Conservation (phyloP, 805 yeast genomes). For the Candida silvatica region DNA sequence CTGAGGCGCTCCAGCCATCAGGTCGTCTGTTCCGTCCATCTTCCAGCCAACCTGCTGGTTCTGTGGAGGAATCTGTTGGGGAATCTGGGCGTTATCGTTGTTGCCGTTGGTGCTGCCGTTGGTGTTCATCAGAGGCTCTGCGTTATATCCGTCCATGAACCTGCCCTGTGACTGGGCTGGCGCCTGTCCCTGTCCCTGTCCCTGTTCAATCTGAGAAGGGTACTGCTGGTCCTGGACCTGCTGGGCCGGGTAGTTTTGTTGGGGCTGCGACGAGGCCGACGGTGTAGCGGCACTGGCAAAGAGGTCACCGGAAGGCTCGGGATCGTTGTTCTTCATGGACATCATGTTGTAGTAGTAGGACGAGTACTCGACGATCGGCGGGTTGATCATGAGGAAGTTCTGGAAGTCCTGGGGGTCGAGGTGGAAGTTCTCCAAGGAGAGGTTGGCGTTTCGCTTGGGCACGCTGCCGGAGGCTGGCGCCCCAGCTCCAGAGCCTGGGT, state of each 20-base stretch:
- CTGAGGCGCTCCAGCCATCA: too few relatives aligned
- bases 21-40: too few relatives aligned
- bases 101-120: too few relatives aligned
- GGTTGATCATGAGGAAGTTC: conserved; percentile 26
- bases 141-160: background rate
- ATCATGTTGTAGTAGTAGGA: conserved; percentile 10
- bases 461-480: too few relatives aligned
- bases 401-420: conserved; percentile 28
- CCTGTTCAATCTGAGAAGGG: conserved; percentile 3
- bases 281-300: conserved; percentile 1
- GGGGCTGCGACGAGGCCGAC: background rate
- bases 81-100: too few relatives aligned
- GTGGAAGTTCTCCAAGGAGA: conserved; percentile 20
- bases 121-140: too few relatives aligned
- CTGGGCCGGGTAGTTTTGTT: background rate
- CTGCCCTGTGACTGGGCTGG: background rate
- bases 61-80: conserved; percentile 1
- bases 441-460: background rate
- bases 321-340: background rate
- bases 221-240: conserved; percentile 4
- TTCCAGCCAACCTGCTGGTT: conserved; percentile 2
- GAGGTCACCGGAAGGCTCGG: conserved; percentile 2
- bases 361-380: conserved; percentile 26
- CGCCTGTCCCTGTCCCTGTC: background rate
- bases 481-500: too few relatives aligned